Evolutionary conservation across 2,329 filamentous ascomycete genomes (phyloP).

Genomic region (Colletotrichum sojae): DNA sequence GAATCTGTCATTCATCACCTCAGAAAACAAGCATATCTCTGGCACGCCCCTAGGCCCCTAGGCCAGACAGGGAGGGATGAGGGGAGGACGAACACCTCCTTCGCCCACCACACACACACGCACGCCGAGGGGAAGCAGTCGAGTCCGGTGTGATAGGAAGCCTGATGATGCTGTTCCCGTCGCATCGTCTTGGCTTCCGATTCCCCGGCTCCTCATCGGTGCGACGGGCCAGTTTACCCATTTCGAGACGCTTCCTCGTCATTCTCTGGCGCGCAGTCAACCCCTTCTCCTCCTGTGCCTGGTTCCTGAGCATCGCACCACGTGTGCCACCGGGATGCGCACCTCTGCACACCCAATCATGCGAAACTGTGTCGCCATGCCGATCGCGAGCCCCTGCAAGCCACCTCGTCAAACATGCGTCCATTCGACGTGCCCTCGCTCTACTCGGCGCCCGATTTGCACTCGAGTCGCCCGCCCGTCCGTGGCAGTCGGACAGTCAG

Average conservation of each 20-base stretch:
- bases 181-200: conserved; percentile 21
- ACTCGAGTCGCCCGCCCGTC: not conserved
- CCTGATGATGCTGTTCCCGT: conserved; percentile 25
- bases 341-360: conserved; percentile 16
- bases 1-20: conserved; percentile 1
- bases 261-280: not conserved
- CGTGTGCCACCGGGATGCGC: conserved; percentile 22
- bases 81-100: conserved; percentile 12
- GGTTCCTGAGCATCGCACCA: conserved; percentile 16
- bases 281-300: not conserved
- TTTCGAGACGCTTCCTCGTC: conserved; percentile 16
- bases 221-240: not conserved
- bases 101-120: not conserved
- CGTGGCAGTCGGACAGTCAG: not conserved
- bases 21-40: not conserved
- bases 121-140: not conserved
- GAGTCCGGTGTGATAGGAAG: conserved; percentile 12
- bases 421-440: not conserved
- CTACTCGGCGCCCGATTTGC: conserved; percentile 9
- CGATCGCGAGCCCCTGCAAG: conserved; percentile 12
- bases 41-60: too few relatives aligned
- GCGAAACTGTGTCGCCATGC: conserved; percentile 8
- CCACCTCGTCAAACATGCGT: conserved; percentile 25
- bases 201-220: conserved; percentile 4
- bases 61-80: not conserved